phyloP scores from a whole-genome alignment of 2,329 filamentous ascomycete species.

The Talaromyces sp. region DNA sequence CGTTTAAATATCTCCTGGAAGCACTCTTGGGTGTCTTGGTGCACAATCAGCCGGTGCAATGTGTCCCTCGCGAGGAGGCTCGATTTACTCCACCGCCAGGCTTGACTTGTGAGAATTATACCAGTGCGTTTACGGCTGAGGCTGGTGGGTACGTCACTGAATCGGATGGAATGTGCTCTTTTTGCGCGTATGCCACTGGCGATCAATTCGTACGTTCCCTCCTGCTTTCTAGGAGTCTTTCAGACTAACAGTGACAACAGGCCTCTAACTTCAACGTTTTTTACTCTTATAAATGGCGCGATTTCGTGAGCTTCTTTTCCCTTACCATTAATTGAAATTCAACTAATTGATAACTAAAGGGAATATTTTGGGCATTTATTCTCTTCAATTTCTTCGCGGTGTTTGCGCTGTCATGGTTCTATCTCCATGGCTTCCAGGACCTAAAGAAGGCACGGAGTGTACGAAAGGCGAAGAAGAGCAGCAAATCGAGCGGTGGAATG shows the following conservation, averaged over 20 bases:
- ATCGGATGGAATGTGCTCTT: slow-evolving; percentile 59
- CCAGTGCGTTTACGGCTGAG: slow-evolving; percentile 49
- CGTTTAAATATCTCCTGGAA: slow-evolving; percentile 65
- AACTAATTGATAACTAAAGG: slow-evolving; percentile 26
- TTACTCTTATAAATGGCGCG: slow-evolving; percentile 60
- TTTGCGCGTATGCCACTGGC: slow-evolving; percentile 60
- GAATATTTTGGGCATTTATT: slow-evolving; percentile 62
- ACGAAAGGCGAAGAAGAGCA: slow-evolving; percentile 26
- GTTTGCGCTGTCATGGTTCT: slow-evolving; percentile 54
- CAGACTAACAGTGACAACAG: slow-evolving; percentile 18
- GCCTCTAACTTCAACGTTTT: slow-evolving; percentile 56
- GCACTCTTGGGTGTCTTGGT: slow-evolving; percentile 57
- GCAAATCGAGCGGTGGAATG: background rate
- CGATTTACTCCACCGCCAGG: slow-evolving; percentile 58
- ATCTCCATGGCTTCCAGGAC: slow-evolving; percentile 41
- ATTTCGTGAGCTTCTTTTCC: slow-evolving; percentile 47
- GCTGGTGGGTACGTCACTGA: slow-evolving; percentile 60
- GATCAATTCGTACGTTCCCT: slow-evolving; percentile 54
- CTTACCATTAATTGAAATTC: background rate
- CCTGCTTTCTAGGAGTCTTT: background rate
- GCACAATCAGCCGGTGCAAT: slow-evolving; percentile 55
- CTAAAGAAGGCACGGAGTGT: slow-evolving; percentile 26
- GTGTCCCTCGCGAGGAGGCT: slow-evolving; percentile 56
- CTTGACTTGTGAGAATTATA: slow-evolving; percentile 60
- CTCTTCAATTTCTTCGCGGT: slow-evolving; percentile 60